phyloP scores from a whole-genome alignment of 1,284 basidiomycete genomes.

The Trametes versicolor region DNA sequence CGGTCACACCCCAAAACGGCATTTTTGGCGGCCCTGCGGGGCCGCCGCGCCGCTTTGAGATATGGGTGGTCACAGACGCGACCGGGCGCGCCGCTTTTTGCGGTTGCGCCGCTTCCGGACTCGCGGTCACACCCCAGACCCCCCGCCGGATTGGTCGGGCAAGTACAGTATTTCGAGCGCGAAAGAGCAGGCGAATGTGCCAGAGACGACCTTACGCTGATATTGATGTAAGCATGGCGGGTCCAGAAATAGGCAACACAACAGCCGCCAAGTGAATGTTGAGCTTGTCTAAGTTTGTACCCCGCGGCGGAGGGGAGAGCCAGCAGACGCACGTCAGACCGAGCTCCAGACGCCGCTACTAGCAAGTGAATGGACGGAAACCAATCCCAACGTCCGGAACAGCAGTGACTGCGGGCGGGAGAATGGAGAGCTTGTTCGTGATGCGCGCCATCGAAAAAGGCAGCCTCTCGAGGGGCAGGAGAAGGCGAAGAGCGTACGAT shows the following conservation, averaged over 20 bases:
- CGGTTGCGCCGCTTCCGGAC: too few species aligned
- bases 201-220: background rate
- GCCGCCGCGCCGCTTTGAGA: too few species aligned
- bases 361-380: background rate
- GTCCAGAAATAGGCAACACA: background rate
- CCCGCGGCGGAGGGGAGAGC: background rate
- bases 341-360: background rate
- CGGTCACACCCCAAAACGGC: too few species aligned
- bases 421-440: conserved; percentile 1
- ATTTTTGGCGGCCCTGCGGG: too few species aligned
- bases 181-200: background rate
- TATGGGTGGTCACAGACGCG: too few species aligned
- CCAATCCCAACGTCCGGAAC: background rate
- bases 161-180: background rate
- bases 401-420: background rate
- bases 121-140: too few species aligned
- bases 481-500: background rate
- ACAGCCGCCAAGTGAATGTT: background rate
- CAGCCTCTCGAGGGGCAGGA: background rate
- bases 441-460: background rate
- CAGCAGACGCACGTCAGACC: background rate
- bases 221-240: background rate
- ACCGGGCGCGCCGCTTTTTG: too few species aligned
- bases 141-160: too few species aligned
- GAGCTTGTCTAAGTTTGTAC: background rate